Conservation (phyloP, 768 basidiomycete species). For the Gelatoporia subvermispora region DNA sequence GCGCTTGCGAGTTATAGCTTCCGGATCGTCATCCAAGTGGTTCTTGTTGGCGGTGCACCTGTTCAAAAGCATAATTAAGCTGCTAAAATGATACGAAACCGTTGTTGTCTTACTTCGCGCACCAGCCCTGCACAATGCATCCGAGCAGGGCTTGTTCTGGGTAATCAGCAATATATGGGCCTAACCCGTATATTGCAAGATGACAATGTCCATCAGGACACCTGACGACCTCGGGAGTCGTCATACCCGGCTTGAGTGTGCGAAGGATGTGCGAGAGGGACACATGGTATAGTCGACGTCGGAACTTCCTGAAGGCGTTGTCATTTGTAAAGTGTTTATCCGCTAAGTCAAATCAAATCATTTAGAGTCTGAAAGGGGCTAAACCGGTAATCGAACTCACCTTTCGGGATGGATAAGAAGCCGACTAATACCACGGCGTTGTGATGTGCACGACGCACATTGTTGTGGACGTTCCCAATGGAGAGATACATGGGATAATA, state of each 20-base stretch:
- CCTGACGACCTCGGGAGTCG: conserved; percentile 6
- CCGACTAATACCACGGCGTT: conserved; percentile 9
- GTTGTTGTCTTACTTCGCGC: conserved; percentile 9
- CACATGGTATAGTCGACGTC: conserved; percentile 9
- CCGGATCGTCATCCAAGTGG: too few species aligned
- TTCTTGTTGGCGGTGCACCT: too few species aligned
- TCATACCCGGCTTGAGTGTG: conserved; percentile 11
- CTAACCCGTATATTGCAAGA: conserved; percentile 20
- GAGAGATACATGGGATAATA: conserved; percentile 24
- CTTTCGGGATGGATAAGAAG: conserved; percentile 28
- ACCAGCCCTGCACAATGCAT: conserved; percentile 16
- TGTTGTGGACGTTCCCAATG: conserved; percentile 18
- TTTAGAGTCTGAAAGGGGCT: not conserved
- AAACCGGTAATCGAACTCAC: conserved; percentile 11
- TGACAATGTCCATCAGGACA: conserved; percentile 24
- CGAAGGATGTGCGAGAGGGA: conserved; percentile 4
- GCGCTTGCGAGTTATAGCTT: too few species aligned
- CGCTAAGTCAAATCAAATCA: not conserved
- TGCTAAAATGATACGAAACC: too few species aligned
- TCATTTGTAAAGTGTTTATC: not conserved
- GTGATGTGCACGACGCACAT: conserved; percentile 14
- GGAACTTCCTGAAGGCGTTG: conserved; percentile 5
- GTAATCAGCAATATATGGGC: conserved; percentile 28
- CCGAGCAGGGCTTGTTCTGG: conserved; percentile 24
- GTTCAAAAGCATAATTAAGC: too few species aligned